Percentiles rank a stretch among this genome's conserved stretches.
phyloP scores from a whole-genome alignment of 495 filamentous ascomycete species.

The Filosporella fistucella region DNA sequence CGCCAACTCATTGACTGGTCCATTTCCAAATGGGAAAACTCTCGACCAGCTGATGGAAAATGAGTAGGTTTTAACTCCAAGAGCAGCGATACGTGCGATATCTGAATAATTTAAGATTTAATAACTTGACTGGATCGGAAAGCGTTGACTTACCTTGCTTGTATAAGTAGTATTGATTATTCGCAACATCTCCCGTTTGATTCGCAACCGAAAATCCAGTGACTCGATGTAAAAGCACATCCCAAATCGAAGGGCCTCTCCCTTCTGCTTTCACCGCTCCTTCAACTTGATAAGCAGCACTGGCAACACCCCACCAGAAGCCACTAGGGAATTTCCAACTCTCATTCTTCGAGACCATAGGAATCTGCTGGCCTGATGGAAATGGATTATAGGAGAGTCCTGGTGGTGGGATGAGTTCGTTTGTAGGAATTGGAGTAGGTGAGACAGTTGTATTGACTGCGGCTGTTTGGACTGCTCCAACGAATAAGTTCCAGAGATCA shows the following conservation, averaged over 20 bases:
- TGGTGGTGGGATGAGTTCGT: conserved; percentile 20
- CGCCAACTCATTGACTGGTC: conserved; percentile 34
- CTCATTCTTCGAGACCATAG: conserved; percentile 12
- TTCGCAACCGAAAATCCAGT: conserved; percentile 27
- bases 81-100: conserved; percentile 32
- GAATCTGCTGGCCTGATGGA: conserved; percentile 15
- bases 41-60: conserved; percentile 39
- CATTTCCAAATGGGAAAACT: conserved; percentile 40
- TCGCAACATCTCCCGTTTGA: conserved; percentile 36
- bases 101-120: conserved; percentile 19
- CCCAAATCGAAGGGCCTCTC: conserved; percentile 23
- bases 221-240: conserved; percentile 19
- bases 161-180: conserved; percentile 41
- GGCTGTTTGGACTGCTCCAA: conserved; percentile 18
- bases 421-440: conserved; percentile 18
- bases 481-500: conserved; percentile 20
- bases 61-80: conserved; percentile 34
- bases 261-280: conserved; percentile 27
- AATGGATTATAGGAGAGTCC: conserved; percentile 15
- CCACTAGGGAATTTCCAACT: conserved; percentile 24
- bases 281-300: conserved; percentile 35
- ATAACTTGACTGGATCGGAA: neutral
- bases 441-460: conserved; percentile 16
- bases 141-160: conserved; percentile 27
- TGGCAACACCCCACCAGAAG: conserved; percentile 23